A percentile compares a stretch with the other conserved stretches of the same genome.
These are phyloP conservation scores for Pachyrhizus erosus DNA, from an alignment of 306 rosid species.

Conservation along the genomic window DNA sequence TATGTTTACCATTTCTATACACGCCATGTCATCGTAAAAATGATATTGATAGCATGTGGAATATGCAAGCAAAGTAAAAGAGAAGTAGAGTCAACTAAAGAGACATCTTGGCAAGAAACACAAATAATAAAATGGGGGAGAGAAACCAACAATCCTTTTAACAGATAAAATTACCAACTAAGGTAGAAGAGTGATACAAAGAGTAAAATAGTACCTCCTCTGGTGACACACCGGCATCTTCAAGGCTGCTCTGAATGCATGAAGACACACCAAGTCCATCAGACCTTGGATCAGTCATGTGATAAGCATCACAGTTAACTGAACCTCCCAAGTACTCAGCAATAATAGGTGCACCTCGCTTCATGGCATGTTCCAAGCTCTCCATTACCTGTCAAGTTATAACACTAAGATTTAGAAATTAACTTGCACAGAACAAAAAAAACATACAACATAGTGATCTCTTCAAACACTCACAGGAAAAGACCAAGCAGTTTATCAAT, in stretches of 20 bases:
- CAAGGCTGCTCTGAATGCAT: constrained; percentile 91
- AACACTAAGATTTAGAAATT: constrained; percentile 13
- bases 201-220: constrained; percentile 74
- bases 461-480: background rate
- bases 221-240: constrained; percentile 97
- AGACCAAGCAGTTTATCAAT: constrained; percentile 4
- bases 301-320: constrained; percentile 96
- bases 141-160: background rate
- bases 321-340: constrained; percentile 99
- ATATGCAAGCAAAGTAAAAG: constrained; percentile 12
- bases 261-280: constrained; percentile 99
- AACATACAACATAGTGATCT: background rate
- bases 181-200: background rate
- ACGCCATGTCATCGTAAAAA: constrained; percentile 3
- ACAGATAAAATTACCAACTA: background rate
- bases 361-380: constrained; percentile 97
- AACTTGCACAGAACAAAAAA: background rate
- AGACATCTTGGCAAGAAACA: background rate
- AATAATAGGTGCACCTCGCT: constrained; percentile 90
- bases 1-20: background rate
- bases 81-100: background rate
- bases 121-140: background rate
- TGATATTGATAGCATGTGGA: constrained; percentile 2
- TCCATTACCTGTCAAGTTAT: constrained; percentile 75
- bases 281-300: constrained; percentile 98